These are phyloP conservation scores for Otatea glauca DNA, from an alignment of 176 grass and related monocot genomes.

Conservation along the genomic window DNA sequence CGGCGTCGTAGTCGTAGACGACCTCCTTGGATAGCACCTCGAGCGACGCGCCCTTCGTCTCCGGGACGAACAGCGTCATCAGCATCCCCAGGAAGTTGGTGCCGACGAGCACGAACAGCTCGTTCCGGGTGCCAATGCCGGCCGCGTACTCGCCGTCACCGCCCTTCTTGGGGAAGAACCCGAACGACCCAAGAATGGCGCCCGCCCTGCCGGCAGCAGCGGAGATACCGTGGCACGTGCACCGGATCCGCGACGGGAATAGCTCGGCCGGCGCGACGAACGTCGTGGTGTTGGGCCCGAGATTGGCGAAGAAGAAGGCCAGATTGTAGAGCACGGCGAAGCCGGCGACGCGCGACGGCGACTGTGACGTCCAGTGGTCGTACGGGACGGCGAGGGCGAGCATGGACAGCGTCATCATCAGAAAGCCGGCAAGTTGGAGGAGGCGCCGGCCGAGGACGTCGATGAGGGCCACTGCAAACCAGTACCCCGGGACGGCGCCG, in stretches of 20 bases:
- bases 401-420: slow-evolving; percentile 45
- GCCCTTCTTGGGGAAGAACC: slow-evolving; percentile 21
- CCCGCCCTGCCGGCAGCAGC: slow-evolving; percentile 36
- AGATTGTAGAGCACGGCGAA: slow-evolving; percentile 40
- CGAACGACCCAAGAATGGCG: slow-evolving; percentile 38
- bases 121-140: neutral
- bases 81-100: neutral
- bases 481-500: slow-evolving; percentile 41
- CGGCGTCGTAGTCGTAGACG: neutral
- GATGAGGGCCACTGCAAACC: slow-evolving; percentile 41
- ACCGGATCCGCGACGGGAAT: slow-evolving; percentile 46
- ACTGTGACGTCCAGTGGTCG: slow-evolving; percentile 15
- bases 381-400: slow-evolving; percentile 5
- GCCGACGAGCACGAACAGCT: neutral
- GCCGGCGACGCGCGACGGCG: neutral
- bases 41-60: neutral
- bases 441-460: slow-evolving; percentile 30
- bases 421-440: slow-evolving; percentile 43
- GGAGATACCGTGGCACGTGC: slow-evolving; percentile 50
- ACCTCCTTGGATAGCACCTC: no score
- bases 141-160: neutral
- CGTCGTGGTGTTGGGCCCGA: slow-evolving; percentile 51
- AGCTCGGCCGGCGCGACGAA: slow-evolving; percentile 53
- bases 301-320: slow-evolving; percentile 57
- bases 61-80: neutral